phyloP scores from a whole-genome alignment of 2,329 filamentous ascomycete genomes.

The Clonostachys byssicola region DNA sequence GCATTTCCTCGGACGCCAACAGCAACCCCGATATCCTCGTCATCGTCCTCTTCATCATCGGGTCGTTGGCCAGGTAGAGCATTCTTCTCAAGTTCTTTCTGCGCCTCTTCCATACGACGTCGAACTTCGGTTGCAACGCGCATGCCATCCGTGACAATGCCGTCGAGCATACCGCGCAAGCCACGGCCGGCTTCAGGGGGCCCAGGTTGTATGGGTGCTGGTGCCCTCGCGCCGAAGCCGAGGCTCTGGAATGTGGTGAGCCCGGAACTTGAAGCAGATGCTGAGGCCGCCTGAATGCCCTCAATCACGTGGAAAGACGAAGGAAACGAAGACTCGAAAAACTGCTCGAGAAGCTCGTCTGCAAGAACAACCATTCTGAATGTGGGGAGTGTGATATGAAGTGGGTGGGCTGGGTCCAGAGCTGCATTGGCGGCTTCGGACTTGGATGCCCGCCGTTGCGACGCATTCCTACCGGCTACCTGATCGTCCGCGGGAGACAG shows the following conservation, averaged over 20 bases:
- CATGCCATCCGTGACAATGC: conserved; percentile 97
- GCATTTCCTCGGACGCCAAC: conserved; percentile 29
- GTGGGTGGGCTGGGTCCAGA: conserved; percentile 85
- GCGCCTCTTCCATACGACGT: conserved; percentile 91
- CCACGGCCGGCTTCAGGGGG: conserved; percentile 59
- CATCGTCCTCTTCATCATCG: conserved; percentile 70
- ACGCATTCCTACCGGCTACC: conserved; percentile 8
- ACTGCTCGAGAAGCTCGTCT: conserved; percentile 91
- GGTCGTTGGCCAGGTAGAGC: conserved; percentile 57
- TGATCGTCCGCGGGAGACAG: conserved; percentile 27
- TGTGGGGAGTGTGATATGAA: conserved; percentile 93
- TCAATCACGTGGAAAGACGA: conserved; percentile 87
- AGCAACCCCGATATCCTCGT: conserved; percentile 44
- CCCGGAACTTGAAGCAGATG: conserved; percentile 44
- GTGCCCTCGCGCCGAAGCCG: conserved; percentile 43
- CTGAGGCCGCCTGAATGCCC: conserved; percentile 31
- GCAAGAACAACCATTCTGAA: conserved; percentile 98
- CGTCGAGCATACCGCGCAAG: conserved; percentile 88
- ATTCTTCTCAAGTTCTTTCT: conserved; percentile 84
- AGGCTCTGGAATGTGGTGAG: conserved; percentile 84
- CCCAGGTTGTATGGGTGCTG: conserved; percentile 32
- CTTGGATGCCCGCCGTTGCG: conserved; percentile 43
- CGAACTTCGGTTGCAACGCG: conserved; percentile 90
- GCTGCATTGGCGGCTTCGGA: conserved; percentile 82
- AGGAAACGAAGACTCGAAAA: conserved; percentile 95